These are phyloP conservation scores for Neurospora sp. DNA, from an alignment of 495 filamentous ascomycete genomes.

Conservation along the genomic window DNA sequence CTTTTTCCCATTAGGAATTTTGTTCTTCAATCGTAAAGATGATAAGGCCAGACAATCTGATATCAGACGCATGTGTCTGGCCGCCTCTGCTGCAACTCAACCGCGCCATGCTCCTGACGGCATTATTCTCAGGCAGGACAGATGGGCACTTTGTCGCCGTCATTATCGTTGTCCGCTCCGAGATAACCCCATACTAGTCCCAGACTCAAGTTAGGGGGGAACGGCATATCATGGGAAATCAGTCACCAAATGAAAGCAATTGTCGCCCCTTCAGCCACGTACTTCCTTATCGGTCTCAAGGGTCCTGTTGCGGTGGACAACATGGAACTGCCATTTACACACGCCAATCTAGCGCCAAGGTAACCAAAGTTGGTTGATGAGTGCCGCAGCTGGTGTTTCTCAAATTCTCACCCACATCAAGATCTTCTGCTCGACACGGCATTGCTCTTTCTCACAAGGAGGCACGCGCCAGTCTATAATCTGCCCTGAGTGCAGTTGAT, in stretches of 20 bases:
- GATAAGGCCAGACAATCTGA: conserved; percentile 21
- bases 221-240: not conserved
- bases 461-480: not conserved
- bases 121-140: not conserved
- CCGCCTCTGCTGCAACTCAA: not conserved
- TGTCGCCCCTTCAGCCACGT: not conserved
- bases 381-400: not conserved
- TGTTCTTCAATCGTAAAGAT: conserved; percentile 18
- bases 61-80: not conserved
- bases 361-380: not conserved
- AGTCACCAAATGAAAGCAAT: not conserved
- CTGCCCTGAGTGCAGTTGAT: not conserved
- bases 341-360: not conserved
- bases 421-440: not conserved
- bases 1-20: conserved; percentile 31
- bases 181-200: not conserved
- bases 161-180: not conserved
- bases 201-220: not conserved
- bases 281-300: not conserved
- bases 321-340: not conserved
- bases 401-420: not conserved
- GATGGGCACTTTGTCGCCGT: not conserved
- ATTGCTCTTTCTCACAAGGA: not conserved
- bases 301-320: not conserved
- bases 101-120: not conserved